Evolutionary conservation across 371 early-diverging fungal genomes (phyloP), one percentile per base, ranked within the genome.

Genomic region (Syncephalastrum racemosum): DNA sequence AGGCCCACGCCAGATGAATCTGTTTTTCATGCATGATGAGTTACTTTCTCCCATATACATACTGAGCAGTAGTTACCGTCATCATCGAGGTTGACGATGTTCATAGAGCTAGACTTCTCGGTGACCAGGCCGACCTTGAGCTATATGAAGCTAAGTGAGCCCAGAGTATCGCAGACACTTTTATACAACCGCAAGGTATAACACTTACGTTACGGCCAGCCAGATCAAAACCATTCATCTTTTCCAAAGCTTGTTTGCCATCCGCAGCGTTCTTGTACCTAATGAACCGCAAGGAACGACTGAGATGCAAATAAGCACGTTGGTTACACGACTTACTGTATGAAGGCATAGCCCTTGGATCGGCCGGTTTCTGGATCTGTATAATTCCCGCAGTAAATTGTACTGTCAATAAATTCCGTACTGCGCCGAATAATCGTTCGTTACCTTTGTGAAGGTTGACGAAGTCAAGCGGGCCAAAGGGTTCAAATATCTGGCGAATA

Each of bases 291-390:
- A 20, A 18, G 12, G 18, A 19, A 18, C 39, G 18, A 16, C 42
- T 23, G 10, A 23, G 49, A 20, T 20, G n/a, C 3, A 23, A 1
- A 20, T 7, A 31, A 31, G 36, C 36, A 31, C 36, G 36, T 31
- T 31, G 36, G 36, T 4, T n/a, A 22, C 48, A 12, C 18, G 2
- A 74, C 78, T 64, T 84, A 90, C 84, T 89, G 88, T 31, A 96
- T 87, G 79, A 92, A 94, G 15, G 91, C 96, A 63, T 85, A 90
- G n/a, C 95, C 95, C 60, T 86, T 84, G 4, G 90, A 88, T 52
- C 84, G 79, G n/a, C 92, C 92, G 4, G 92, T 91, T 48, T 88
- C 91, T 0, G 82, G 73, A 67, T 91, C 93, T 72, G 63, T 14
- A 7, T 31, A 31, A 8, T 31, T 31, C 36, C 8, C 36, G 36